phyloP scores from a whole-genome alignment of 225 moss, liverwort and hornwort species.

The Polytrichum commune region DNA sequence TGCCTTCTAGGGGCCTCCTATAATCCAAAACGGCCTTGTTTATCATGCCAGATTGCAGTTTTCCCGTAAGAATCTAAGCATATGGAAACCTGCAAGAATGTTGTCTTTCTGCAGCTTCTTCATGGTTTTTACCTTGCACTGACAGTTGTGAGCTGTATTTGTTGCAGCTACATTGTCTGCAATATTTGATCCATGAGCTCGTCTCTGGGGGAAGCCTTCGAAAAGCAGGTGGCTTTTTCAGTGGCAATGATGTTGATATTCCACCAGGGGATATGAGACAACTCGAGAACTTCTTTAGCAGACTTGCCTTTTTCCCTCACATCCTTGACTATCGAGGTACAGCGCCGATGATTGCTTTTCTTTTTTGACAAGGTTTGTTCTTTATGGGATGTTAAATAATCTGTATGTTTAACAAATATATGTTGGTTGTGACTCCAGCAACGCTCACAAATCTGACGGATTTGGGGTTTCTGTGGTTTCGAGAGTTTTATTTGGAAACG shows the following conservation, averaged over 20 bases:
- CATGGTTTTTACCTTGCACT: too few species aligned
- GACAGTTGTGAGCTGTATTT: neutral
- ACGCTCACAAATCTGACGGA: constrained; percentile 50
- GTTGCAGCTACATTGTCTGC: constrained; percentile 55
- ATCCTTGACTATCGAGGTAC: constrained; percentile 62
- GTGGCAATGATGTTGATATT: constrained; percentile 50
- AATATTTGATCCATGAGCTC: constrained; percentile 54
- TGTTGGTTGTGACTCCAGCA: constrained; percentile 27
- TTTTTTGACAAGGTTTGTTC: neutral
- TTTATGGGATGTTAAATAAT: neutral
- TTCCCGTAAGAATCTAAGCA: neutral
- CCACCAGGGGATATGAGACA: constrained; percentile 43
- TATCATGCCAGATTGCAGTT: neutral
- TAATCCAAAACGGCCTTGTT: too few species aligned
- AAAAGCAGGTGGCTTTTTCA: constrained; percentile 62
- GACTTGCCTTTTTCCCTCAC: constrained; percentile 51
- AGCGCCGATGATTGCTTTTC: neutral
- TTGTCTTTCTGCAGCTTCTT: too few species aligned
- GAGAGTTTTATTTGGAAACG: constrained; percentile 66
- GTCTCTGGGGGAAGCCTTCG: constrained; percentile 49
- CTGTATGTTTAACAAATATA: neutral
- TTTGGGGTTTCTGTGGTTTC: constrained; percentile 62
- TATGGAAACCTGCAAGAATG: too few species aligned
- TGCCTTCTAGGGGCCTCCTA: neutral
- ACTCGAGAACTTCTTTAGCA: constrained; percentile 54